Conservation (phyloP, 805 yeast genomes). For the Kluyveromyces nonfermentans region DNA sequence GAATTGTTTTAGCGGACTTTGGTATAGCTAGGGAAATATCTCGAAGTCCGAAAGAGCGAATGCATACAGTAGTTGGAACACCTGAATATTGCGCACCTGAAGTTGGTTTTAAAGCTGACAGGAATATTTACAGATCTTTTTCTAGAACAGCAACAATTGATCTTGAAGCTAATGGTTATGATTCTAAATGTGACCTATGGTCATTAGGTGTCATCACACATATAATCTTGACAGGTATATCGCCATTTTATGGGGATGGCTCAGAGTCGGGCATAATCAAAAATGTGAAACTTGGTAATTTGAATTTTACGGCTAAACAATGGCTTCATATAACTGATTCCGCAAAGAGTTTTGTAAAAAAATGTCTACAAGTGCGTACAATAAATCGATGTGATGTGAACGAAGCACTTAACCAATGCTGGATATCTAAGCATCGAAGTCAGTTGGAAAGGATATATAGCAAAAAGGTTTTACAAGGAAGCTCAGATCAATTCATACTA, state of each 20-base stretch:
- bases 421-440: constrained; percentile 37
- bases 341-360: constrained; percentile 39
- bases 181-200: constrained; percentile 57
- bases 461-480: constrained; percentile 21
- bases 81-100: constrained; percentile 71
- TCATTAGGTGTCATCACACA: constrained; percentile 54
- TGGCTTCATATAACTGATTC: constrained; percentile 35
- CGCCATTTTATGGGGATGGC: constrained; percentile 50
- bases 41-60: constrained; percentile 27
- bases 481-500: neutral
- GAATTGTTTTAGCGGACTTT: constrained; percentile 57
- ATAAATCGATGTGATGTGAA: constrained; percentile 29
- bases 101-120: constrained; percentile 38
- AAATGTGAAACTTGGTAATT: constrained; percentile 34
- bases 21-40: constrained; percentile 41
- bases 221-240: constrained; percentile 51
- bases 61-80: constrained; percentile 50
- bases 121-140: constrained; percentile 20
- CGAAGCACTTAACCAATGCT: constrained; percentile 35
- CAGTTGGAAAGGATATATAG: constrained; percentile 32
- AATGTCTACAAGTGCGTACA: constrained; percentile 33
- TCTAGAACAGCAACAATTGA: constrained; percentile 21
- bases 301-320: constrained; percentile 31
- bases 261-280: constrained; percentile 33
- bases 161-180: constrained; percentile 34